These are phyloP conservation scores for Elsinoe arachidis DNA, from an alignment of 2,329 filamentous ascomycete genomes.

Conservation along the genomic window DNA sequence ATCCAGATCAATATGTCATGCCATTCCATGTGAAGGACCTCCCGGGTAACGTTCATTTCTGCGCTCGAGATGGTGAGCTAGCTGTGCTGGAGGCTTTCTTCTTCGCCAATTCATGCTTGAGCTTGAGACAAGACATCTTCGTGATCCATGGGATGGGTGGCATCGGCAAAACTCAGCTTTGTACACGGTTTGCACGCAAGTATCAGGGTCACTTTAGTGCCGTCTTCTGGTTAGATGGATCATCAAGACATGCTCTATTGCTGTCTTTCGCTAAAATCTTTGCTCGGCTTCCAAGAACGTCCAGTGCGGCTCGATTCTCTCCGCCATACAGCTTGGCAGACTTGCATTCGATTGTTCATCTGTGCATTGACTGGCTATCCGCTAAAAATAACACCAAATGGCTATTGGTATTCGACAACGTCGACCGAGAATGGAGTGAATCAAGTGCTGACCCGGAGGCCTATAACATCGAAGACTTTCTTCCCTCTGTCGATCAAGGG, in stretches of 20 bases:
- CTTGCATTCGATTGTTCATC: background rate
- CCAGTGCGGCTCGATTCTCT: background rate
- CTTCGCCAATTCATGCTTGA: background rate
- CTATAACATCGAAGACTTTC: slow-evolving; percentile 19
- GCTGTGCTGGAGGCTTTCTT: background rate
- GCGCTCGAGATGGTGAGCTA: too few relatives aligned
- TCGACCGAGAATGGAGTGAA: slow-evolving; percentile 20
- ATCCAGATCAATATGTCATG: too few relatives aligned
- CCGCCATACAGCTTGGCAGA: background rate
- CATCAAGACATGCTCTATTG: background rate
- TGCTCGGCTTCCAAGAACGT: background rate
- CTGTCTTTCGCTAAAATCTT: background rate
- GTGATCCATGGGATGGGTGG: slow-evolving; percentile 24
- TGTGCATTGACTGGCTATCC: slow-evolving; percentile 24
- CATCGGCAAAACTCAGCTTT: slow-evolving; percentile 26
- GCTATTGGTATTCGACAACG: slow-evolving; percentile 31
- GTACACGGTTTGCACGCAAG: slow-evolving; percentile 19
- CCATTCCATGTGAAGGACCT: too few relatives aligned
- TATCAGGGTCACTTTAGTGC: slow-evolving; percentile 22
- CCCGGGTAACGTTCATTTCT: too few relatives aligned
- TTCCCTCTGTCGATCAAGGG: slow-evolving; percentile 23
- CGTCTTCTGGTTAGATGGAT: slow-evolving; percentile 29
- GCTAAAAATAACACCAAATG: slow-evolving; percentile 23
- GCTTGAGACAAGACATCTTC: slow-evolving; percentile 16
- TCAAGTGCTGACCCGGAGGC: slow-evolving; percentile 14